Evolutionary conservation across 352 stramenopile species (phyloP), one percentile per base, ranked within the genome.

Genomic region (Saprolegnia diclina): DNA sequence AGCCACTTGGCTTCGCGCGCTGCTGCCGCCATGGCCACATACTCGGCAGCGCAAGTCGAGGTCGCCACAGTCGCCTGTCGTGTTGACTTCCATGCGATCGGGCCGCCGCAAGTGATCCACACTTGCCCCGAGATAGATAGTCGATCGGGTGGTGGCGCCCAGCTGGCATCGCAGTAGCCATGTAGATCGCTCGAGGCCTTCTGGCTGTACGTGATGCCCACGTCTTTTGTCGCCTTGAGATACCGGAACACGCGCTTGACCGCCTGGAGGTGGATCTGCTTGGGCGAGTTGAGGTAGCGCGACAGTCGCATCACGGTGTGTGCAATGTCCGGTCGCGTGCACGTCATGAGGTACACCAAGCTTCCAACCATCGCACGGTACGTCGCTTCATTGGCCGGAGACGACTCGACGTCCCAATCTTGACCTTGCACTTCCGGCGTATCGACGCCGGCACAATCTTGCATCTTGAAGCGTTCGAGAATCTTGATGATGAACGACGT

Each of bases 31-130:
- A 74, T 63, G 4, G 63, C 69, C 22, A 71, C 56, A 40, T 74
- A 74, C 24, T 74, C 71, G 18, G 63, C 65, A 32, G 73, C 71
- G 24, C 59, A 55, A 13, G 45, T 71, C 2, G 57, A 71, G 18
- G 71, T n/a, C 21, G 48, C 48, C 48, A 56, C 16, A 24, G 26
- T 56, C 3, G 19, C 1, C 21, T 56, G 48, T 26, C 26, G 21
- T n/a, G 48, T 24, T 26, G 48, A 56, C 21, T 56, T 56, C 48
- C 48, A 56, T 26, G 48, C 21, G 16, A 56, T 24, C 16, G 48
- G 19, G 48, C 21, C 48, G 21, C 48, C 48, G 48, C 48, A 56
- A 13, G 26, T 26, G 21, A 56, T n/a, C 48, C 48, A 56, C 16
- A 56, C 48, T 16, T 32, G 26, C 19, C 48, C 48, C 10, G 14